Conservation (phyloP, 331 rosid genomes). For the Saraca asoca region DNA sequence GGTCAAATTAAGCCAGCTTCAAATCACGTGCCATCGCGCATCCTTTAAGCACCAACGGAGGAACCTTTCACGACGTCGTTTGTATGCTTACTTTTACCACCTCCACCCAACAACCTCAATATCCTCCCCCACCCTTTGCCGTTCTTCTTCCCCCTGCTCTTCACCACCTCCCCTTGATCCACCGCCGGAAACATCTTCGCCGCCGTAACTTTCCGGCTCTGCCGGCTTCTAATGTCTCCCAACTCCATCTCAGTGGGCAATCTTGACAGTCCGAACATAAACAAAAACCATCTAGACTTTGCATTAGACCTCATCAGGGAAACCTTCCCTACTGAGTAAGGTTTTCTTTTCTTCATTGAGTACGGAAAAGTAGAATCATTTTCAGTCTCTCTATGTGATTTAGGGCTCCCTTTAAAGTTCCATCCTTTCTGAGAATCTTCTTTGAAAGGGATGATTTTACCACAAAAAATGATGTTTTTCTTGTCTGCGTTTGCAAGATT, state of each 20-base stretch:
- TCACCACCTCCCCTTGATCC: conserved; percentile 11
- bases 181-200: conserved; percentile 3
- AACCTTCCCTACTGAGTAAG: conserved; percentile 21
- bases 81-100: conserved; percentile 21
- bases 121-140: conserved; percentile 37
- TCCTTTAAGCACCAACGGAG: conserved; percentile 6
- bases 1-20: background rate
- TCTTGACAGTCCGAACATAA: conserved; percentile 43
- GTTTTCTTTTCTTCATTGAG: too few relatives aligned
- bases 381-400: background rate
- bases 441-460: conserved; percentile 67
- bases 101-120: conserved; percentile 26
- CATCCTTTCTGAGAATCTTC: conserved; percentile 28
- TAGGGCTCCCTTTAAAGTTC: conserved; percentile 21
- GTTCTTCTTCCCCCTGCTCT: conserved; percentile 4
- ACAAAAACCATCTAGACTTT: conserved; percentile 47
- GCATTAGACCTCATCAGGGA: conserved; percentile 25
- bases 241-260: conserved; percentile 52
- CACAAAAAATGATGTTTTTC: conserved; percentile 70
- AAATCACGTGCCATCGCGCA: background rate
- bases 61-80: conserved; percentile 33
- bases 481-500: conserved; percentile 23
- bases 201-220: conserved; percentile 1
- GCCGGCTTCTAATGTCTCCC: conserved; percentile 39
- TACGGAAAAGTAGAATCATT: background rate